These are phyloP conservation scores for Leccinum solheimii DNA, from an alignment of 1,284 basidiomycete species.

Conservation along the genomic window DNA sequence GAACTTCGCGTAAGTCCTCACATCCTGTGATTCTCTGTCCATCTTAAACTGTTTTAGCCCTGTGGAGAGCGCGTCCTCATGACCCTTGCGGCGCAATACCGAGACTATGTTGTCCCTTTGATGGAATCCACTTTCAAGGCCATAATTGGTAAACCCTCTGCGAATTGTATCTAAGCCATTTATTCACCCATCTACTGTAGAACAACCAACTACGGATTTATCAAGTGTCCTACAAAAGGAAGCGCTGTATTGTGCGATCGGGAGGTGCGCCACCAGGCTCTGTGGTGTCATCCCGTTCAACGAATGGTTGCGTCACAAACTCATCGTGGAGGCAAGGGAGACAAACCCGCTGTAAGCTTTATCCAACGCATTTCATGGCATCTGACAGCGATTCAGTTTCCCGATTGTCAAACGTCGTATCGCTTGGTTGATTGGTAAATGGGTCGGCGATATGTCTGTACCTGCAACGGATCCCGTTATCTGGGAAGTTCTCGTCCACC, in stretches of 20 bases:
- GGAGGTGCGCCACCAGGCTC: slow-evolving; percentile 74
- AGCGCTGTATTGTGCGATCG: slow-evolving; percentile 85
- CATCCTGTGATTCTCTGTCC: slow-evolving; percentile 5
- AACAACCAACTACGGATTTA: slow-evolving; percentile 56
- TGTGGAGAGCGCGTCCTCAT: slow-evolving; percentile 87
- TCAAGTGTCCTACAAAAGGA: slow-evolving; percentile 76
- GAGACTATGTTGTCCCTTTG: slow-evolving; percentile 71
- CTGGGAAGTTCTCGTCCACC: slow-evolving; percentile 79
- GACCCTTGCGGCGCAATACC: slow-evolving; percentile 75
- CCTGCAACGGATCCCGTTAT: slow-evolving; percentile 62
- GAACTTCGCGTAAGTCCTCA: slow-evolving; percentile 66
- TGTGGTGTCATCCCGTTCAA: slow-evolving; percentile 65
- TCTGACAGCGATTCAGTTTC: slow-evolving; percentile 51
- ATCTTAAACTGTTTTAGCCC: slow-evolving; percentile 50
- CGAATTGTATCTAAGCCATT: background rate
- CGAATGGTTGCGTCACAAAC: slow-evolving; percentile 61
- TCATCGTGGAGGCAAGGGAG: slow-evolving; percentile 58
- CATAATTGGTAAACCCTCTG: slow-evolving; percentile 48
- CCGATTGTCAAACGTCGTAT: slow-evolving; percentile 87
- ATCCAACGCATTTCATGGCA: background rate
- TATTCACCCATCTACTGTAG: slow-evolving; percentile 35
- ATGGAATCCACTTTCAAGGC: slow-evolving; percentile 59
- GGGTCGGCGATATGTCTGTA: slow-evolving; percentile 67
- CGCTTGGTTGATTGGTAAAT: slow-evolving; percentile 88
- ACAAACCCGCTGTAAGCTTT: slow-evolving; percentile 54